Base-by-base conservation (phyloP, 2,329 filamentous ascomycete genomes). In the Cordyceps javanica region DNA sequence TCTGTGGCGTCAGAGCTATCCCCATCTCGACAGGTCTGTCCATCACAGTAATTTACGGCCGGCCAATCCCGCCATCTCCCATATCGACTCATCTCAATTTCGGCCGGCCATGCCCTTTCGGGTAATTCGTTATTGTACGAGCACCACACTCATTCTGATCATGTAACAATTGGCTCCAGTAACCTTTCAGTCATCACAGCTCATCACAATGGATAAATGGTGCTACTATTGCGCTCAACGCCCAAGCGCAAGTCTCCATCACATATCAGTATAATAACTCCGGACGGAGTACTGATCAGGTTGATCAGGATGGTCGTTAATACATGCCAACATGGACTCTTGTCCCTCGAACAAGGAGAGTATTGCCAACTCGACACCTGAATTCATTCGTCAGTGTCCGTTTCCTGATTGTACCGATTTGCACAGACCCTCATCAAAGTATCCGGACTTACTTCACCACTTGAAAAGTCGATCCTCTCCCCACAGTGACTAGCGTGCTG, bases 171-270 rank as follows among this genome's bases (percentile, higher is more conserved):
- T n/a, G 21, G 21, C 41, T 38, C 41, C 28, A 8, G 16, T 26
- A 48, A 36, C 26, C 23, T 11, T 21, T 28, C 53, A 42, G n/a
- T 54, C 39, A 45, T 45, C 51, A 54, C 51, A 54, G n/a, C 14
- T 38, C 30, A 46, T 46, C 41, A 48, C 52, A 55, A 41, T 8
- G 28, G n/a, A n/a, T n/a, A n/a, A 46, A 38, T 14, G 7, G 21
- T 19, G 14, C 11, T 19, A 1, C 34, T 13, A 9, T 13, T 25
- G 3, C 38, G 21, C 14, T 11, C 5, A 28, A 19, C 36, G 7
- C 36, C 49, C 38, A 13, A 39, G 21, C 32, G 32, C 23, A 49
- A 13, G 14, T 10, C 10, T 51, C 34, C 41, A 46, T 38, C 41
- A 46, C 28, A 55, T 45, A 21, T 30, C 41, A 36, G 8, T 13